Base-by-base conservation (phyloP, 176 grass and related monocot species). In the Neostapfia colusana region DNA sequence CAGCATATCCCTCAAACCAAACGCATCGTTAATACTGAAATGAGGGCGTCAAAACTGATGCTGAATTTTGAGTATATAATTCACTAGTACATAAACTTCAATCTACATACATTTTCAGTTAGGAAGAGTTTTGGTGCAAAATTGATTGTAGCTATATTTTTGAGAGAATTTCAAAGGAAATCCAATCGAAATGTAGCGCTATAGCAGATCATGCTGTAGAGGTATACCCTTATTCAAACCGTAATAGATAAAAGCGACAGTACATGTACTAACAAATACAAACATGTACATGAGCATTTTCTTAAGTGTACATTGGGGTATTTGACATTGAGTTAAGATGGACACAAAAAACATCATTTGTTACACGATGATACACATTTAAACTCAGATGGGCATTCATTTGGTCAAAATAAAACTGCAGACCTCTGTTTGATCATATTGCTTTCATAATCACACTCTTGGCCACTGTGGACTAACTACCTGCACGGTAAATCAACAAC, bases 391-490 rank as follows among this genome's bases (percentile, higher is more conserved):
- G 11, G 20, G 23, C 23, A 43, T 56, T 76, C 20, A 13, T 37
- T 34, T 54, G 38, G 63, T 70, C 37, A 58, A 20, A 54, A 46
- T 75, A 63, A 55, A 75, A 24, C n/a, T 11, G 15, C 44, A 88
- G 54, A 39, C 55, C 55, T 75, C 36, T 69, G 56, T 44, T 57
- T 31, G 27, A 75, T 55, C 8, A 45, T 42, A 53, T 59, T 20
- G 54, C 36, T 26, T 50, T 67, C 60, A 26, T 70, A 15, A 67
- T 88, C 82, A 98, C 20, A 90, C 95, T 83, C 73, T 90, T 67
- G 95, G 95, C 95, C 95, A 98, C 48, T 98, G 95, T 65, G 95
- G 95, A 55, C 95, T 98, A 78, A 98, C 95, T 53, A 87, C 91
- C 95, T 98, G 85, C 77, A 88, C 4, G 25, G 31, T 72, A 27